These are phyloP conservation scores for Infundibulicybe gibba DNA, from an alignment of 768 basidiomycete genomes.

Conservation along the genomic window DNA sequence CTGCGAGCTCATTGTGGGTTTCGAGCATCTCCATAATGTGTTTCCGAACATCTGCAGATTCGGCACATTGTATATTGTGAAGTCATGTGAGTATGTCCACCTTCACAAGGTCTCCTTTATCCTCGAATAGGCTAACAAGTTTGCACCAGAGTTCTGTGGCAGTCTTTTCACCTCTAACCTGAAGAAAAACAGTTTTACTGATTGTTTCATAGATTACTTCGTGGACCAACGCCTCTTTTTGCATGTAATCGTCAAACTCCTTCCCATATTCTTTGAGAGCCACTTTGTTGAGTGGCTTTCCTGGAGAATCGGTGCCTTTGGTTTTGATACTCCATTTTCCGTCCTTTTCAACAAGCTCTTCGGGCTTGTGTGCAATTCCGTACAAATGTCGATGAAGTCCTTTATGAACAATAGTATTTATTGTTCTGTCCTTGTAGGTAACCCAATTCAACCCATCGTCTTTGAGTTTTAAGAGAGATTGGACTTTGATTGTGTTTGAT, in stretches of 20 bases:
- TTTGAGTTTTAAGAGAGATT: too few species aligned
- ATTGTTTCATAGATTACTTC: slow-evolving; percentile 21
- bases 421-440: too few species aligned
- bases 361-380: slow-evolving; percentile 17
- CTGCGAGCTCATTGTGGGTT: too few species aligned
- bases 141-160: slow-evolving; percentile 16
- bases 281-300: slow-evolving; percentile 7
- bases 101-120: too few species aligned
- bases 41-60: too few species aligned
- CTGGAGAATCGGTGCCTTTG: neutral
- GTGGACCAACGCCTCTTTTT: slow-evolving; percentile 18
- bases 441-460: too few species aligned
- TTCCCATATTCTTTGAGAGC: slow-evolving; percentile 15
- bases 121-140: slow-evolving; percentile 10
- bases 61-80: too few species aligned
- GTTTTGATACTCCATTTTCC: slow-evolving; percentile 10
- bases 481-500: too few species aligned
- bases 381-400: slow-evolving; percentile 17
- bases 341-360: slow-evolving; percentile 4
- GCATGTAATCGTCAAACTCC: slow-evolving; percentile 14
- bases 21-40: too few species aligned
- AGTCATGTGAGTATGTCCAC: too few species aligned
- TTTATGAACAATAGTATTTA: slow-evolving; percentile 2
- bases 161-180: slow-evolving; percentile 15
- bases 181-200: slow-evolving; percentile 13